Conservation (phyloP, 257 asterid genomes). For the Osmanthus fragrans region DNA sequence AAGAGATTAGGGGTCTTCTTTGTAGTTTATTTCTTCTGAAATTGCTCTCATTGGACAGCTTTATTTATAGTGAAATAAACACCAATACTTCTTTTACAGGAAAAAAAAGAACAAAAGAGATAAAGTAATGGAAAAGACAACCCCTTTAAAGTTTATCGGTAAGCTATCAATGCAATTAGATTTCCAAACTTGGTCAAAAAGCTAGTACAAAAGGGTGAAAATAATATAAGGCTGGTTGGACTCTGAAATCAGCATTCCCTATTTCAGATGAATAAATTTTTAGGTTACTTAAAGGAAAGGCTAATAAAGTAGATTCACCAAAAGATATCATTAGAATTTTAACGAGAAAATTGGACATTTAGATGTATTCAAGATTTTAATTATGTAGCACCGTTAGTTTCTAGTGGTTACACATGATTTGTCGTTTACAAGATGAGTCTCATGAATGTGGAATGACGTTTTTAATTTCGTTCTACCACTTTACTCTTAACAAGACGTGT, state of each 20-base stretch:
- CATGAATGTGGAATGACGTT: not conserved
- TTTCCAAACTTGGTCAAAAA: not conserved
- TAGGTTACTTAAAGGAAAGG: not conserved
- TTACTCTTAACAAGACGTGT: too few relatives aligned
- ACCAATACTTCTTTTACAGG: not conserved
- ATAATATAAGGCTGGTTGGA: not conserved
- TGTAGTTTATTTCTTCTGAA: not conserved
- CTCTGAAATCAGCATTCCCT: conserved; percentile 1
- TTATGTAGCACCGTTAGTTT: not conserved
- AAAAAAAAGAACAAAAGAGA: not conserved
- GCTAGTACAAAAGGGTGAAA: not conserved
- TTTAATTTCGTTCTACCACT: not conserved
- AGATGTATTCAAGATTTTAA: not conserved
- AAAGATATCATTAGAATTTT: not conserved
- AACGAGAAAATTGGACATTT: not conserved
- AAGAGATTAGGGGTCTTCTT: not conserved
- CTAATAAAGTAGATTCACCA: not conserved
- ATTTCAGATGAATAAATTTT: not conserved
- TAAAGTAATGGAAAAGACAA: not conserved
- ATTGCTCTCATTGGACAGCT: not conserved
- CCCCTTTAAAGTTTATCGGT: not conserved
- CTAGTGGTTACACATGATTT: not conserved
- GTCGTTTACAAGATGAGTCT: not conserved
- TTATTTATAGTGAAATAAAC: not conserved
- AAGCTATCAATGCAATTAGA: not conserved